Evolutionary conservation across 441 rosid genomes (phyloP), one percentile per base, ranked within the genome.

Genomic region (Cnidoscolus chayamansa): DNA sequence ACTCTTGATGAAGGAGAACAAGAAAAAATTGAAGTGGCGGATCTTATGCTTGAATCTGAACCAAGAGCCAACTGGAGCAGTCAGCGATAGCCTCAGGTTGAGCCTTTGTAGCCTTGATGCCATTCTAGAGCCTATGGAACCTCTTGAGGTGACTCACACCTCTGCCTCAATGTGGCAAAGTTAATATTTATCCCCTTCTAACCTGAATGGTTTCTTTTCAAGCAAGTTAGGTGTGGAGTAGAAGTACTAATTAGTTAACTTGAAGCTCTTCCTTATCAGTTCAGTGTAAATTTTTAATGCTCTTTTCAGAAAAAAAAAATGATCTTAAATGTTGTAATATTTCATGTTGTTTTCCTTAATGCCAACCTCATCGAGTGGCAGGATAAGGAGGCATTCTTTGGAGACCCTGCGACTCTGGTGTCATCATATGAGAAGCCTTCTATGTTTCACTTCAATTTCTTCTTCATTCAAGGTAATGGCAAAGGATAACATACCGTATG

Each of bases 381-480:
- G 25, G 87, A 25, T 59, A 96, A 90, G 81, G 97, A 89, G 50
- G 25, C 25, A 55, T 89, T 94, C 85, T 91, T 90, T 67, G 84
- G 76, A 77, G 96, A 90, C 71, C 90, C 88, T 50, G 92, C 88
- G 40, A 4, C 40, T 35, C 3, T 25, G 0, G 82, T 62, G 53
- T 86, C 98, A 0, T 86, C 98, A 0, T 94, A 91, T 72, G 90
- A 90, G 89, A 94, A 86, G 77, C 95, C 90, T 63, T 94, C 96
- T 90, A 16, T 92, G 96, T 40, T 94, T 91, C 77, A 74, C 74
- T 59, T 87, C 86, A 2, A 47, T 67, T 37, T 72, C 86, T 35
- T 83, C 92, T 2, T 80, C 67, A 11, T 74, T 82, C 51, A 89
- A 86, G 78, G 73, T 65, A 10, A 57, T 76, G 25, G 73, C 76